A percentile compares a stretch with the other conserved stretches of the same genome.
Conservation (phyloP, 768 basidiomycete genomes). For the Termitomyces sp. region DNA sequence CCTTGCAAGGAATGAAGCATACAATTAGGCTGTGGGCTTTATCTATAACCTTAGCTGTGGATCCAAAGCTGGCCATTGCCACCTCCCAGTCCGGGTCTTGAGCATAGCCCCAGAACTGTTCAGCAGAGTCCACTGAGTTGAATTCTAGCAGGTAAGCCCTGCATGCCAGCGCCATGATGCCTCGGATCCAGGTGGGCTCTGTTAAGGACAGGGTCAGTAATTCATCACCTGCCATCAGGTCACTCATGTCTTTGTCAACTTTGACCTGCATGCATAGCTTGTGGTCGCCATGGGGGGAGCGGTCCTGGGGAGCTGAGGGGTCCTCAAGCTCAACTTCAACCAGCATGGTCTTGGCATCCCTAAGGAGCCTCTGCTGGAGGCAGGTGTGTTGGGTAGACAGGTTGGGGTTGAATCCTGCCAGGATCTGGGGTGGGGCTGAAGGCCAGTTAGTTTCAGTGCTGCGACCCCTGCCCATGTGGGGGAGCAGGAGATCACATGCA, state of each 20-base stretch:
- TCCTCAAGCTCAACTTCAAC: not conserved
- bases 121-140: no score
- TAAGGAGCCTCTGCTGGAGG: not conserved
- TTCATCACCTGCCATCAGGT: not conserved
- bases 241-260: not conserved
- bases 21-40: not conserved
- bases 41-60: not conserved
- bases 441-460: not conserved
- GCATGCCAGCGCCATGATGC: no score
- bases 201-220: no score
- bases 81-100: no score
- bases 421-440: not conserved
- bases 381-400: not conserved
- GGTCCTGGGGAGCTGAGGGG: not conserved
- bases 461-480: not conserved
- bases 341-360: not conserved
- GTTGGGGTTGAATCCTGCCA: not conserved
- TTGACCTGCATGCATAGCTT: not conserved
- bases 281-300: no score
- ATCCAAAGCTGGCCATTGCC: not conserved
- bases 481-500: not conserved
- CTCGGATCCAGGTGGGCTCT: no score
- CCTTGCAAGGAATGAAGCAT: not conserved
- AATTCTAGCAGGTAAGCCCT: not conserved
- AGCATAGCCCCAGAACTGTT: no score